Base-by-base conservation (phyloP, 2,329 filamentous ascomycete genomes). In the Claviceps digitariae region DNA sequence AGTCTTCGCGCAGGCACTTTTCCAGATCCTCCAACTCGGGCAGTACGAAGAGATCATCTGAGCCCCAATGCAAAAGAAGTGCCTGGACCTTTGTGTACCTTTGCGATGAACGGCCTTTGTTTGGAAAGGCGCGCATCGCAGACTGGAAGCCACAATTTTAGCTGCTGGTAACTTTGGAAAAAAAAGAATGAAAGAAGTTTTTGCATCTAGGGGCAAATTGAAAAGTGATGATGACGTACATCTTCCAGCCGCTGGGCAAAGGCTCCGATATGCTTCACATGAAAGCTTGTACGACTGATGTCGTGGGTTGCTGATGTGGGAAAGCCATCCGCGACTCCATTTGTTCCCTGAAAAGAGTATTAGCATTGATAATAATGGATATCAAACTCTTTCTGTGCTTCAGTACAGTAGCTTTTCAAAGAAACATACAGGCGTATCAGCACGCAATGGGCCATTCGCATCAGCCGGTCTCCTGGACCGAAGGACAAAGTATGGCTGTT, bases 11-110 rank as follows among this genome's bases (percentile, higher is more conserved):
- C 38, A 81, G 62, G 58, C 76, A 79, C 55, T 73, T 73, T 56
- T 78, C 74, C 41, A 81, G 63, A 54, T 80, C 74, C 57, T 81
- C 75, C 20, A 82, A 64, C 61, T 81, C 78, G 2, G 76, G 76
- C 15, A 80, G 67, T 17, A 81, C 78, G 57, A 81, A 79, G 9
- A 81, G 65, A 54, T 81, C 78, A 57, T 81, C 78, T 2, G 70
- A 76, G 48, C 72, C 74, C 78, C 78, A 81, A 62, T 81, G 76
- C 25, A 81, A 65, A 41, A 81, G 66, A 20, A 81, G 66, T 2
- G 72, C 72, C 53, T 78, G 72, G 3, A 81, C 77, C 51, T 77
- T 78, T 55, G 68, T 72, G 63, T 81, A 82, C 53, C 78, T 70
- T 57, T 78, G 77, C 10, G 74, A 73, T 7, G 72, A 63, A 52